Base-by-base conservation (phyloP, 345 rosid genomes). In the Hibiscus trionum region DNA sequence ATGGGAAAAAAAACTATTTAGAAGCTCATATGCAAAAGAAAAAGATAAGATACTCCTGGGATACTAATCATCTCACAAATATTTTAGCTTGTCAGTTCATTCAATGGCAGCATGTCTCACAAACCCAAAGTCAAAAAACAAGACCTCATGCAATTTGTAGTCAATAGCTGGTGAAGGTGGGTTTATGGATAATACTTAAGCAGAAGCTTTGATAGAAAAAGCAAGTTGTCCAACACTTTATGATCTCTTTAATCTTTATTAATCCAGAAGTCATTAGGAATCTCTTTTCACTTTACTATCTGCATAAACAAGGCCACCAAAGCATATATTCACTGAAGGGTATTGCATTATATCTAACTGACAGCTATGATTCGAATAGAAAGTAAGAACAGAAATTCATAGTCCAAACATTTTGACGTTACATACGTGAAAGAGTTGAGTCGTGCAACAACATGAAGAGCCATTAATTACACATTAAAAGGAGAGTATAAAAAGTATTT, bases 231-330 rank as follows among this genome's bases (percentile, higher is more conserved):
- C 84, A 85, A 81, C 87, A 77, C 86, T 88, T 80, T 83, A 86
- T 59, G 80, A 58, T 73, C 72, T 69, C 69, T 52, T 77, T 81
- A 82, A 81, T 75, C 88, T 77, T 82, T 82, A 84, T 77, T 81
- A 74, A 81, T 66, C 81, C 75, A 71, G 75, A 80, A 74, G 80
- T 78, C 86, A 81, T 87, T 80, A 83, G 76, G 77, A 78, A 69
- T 77, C 86, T 73, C 73, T 77, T 81, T 86, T 82, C 83, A 86
- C 80, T 82, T 78, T 85, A 84, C 78, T 73, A 84, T 84, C 89
- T 84, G 53, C 89, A 84, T 76, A 74, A 81, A 82, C 82, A 88
- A 81, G 74, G 78, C 78, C 84, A 84, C 81, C 75, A 66, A 33
- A 75, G 86, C 77, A 75, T 74, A 79, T 69, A 69, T 70, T 61